A percentile compares a stretch with the other conserved stretches of the same genome.
Conservation (phyloP, 768 basidiomycete genomes). For the Pleurotus citrinopileatus region DNA sequence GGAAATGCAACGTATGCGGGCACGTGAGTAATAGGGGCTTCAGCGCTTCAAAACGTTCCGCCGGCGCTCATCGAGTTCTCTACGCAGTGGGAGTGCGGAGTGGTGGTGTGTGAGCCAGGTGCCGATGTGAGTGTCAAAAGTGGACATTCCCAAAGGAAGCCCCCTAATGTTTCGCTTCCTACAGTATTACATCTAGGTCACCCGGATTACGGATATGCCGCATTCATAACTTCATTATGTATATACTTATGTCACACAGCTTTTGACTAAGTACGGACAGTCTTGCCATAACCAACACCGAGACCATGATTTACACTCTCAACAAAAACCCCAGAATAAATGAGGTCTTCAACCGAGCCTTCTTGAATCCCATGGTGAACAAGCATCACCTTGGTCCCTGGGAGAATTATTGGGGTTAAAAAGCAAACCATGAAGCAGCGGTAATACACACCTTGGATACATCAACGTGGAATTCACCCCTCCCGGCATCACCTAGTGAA, state of each 20-base stretch:
- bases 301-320: slow-evolving; percentile 37
- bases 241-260: too few relatives aligned
- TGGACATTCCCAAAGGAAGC: too few relatives aligned
- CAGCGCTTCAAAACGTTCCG: too few relatives aligned
- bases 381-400: slow-evolving; percentile 50
- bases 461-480: slow-evolving; percentile 62
- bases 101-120: too few relatives aligned
- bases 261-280: too few relatives aligned
- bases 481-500: slow-evolving; percentile 37
- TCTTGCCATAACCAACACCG: slow-evolving; percentile 31
- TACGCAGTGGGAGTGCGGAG: too few relatives aligned
- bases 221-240: too few relatives aligned
- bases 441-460: slow-evolving; percentile 55
- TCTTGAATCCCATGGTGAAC: slow-evolving; percentile 60
- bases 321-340: slow-evolving; percentile 60
- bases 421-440: background rate
- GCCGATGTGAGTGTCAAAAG: too few relatives aligned
- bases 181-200: too few relatives aligned
- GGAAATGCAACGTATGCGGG: slow-evolving; percentile 1
- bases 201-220: too few relatives aligned
- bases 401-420: slow-evolving; percentile 41
- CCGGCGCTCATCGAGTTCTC: too few relatives aligned
- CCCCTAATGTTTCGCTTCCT: too few relatives aligned
- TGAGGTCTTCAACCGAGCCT: slow-evolving; percentile 48
- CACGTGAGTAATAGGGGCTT: slow-evolving; percentile 3